Evolutionary conservation across 1,139 yeast species (phyloP).

Genomic region (Sugiyamaella japonica): DNA sequence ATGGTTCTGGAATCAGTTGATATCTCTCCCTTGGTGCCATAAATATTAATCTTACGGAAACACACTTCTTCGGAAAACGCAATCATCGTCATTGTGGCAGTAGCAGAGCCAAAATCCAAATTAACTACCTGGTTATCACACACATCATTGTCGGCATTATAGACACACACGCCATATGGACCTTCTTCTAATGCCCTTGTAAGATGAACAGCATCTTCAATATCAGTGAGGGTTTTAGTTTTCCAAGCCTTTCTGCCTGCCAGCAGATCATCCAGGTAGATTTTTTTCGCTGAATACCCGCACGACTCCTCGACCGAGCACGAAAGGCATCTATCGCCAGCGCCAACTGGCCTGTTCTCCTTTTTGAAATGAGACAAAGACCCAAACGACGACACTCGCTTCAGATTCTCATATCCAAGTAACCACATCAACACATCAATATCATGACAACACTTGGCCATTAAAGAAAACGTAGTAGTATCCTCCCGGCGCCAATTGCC

Average conservation of each 20-base stretch:
- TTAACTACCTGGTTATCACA: conserved; percentile 34
- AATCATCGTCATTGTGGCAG: conserved; percentile 37
- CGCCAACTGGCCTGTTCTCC: conserved; percentile 32
- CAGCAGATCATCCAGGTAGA: conserved; percentile 29
- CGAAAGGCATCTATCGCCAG: conserved; percentile 29
- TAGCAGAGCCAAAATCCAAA: conserved; percentile 31
- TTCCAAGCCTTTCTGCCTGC: conserved; percentile 27
- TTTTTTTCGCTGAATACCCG: conserved; percentile 33
- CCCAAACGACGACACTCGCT: conserved; percentile 33
- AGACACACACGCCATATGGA: conserved; percentile 34
- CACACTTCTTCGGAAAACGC: conserved; percentile 34
- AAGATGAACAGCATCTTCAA: conserved; percentile 32
- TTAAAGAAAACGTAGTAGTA: conserved; percentile 33
- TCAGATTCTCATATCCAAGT: conserved; percentile 30
- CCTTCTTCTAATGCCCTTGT: conserved; percentile 29
- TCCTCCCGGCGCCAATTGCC: conserved; percentile 34
- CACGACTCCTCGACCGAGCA: conserved; percentile 31
- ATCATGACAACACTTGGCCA: conserved; percentile 38
- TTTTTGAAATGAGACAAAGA: conserved; percentile 30
- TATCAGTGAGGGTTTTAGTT: conserved; percentile 29
- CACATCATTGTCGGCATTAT: conserved; percentile 33
- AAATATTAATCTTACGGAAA: conserved; percentile 30
- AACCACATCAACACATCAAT: conserved; percentile 35
- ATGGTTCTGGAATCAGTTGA: conserved; percentile 32
- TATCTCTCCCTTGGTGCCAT: conserved; percentile 35